These are phyloP conservation scores for Epichloe gansuensis DNA, from an alignment of 2,329 filamentous ascomycete species.

Conservation along the genomic window DNA sequence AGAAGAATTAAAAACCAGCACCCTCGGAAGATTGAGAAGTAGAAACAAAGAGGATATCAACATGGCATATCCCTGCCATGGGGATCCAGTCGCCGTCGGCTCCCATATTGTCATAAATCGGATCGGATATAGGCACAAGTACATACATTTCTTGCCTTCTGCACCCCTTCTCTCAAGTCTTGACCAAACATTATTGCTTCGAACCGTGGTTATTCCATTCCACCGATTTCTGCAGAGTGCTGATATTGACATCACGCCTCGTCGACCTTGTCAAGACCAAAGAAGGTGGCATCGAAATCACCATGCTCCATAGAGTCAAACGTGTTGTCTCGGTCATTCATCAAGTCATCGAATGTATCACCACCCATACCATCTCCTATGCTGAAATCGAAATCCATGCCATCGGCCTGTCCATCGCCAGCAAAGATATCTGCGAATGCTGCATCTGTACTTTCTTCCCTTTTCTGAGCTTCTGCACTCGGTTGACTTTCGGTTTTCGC, in stretches of 20 bases:
- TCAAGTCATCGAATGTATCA: constrained; percentile 39
- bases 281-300: constrained; percentile 36
- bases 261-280: constrained; percentile 24
- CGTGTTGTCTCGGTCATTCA: constrained; percentile 27
- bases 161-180: too few relatives aligned
- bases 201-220: too few relatives aligned
- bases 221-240: not conserved
- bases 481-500: constrained; percentile 2
- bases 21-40: too few relatives aligned
- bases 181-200: too few relatives aligned
- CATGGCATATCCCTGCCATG: not conserved
- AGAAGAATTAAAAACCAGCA: not conserved
- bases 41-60: too few relatives aligned
- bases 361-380: constrained; percentile 18
- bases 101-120: not conserved
- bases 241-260: constrained; percentile 6
- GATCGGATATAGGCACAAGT: too few relatives aligned
- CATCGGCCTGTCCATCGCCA: constrained; percentile 28
- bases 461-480: constrained; percentile 15
- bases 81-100: not conserved
- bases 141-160: too few relatives aligned
- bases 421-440: constrained; percentile 35
- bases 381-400: constrained; percentile 23
- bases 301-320: constrained; percentile 31
- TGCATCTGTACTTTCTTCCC: constrained; percentile 15